phyloP scores from a whole-genome alignment of 306 rosid species.

The Boehmeria nivea region DNA sequence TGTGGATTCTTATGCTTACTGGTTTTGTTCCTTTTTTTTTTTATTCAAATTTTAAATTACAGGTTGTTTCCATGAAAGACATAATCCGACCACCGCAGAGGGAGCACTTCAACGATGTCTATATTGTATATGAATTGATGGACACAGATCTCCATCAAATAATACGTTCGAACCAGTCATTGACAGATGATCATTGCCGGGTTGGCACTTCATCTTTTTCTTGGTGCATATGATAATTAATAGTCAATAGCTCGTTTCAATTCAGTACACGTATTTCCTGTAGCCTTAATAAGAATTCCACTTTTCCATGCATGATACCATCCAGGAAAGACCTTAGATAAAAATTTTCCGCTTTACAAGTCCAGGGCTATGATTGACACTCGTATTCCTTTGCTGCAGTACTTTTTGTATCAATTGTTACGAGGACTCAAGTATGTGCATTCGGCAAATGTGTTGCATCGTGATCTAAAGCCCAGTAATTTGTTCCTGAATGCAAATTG shows the following conservation, averaged over 20 bases:
- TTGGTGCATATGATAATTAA: constrained; percentile 9
- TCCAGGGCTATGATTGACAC: constrained; percentile 14
- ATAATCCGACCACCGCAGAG: constrained; percentile 81
- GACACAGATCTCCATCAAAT: constrained; percentile 96
- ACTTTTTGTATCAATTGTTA: constrained; percentile 85
- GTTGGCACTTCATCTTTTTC: constrained; percentile 38
- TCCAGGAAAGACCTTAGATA: too few relatives aligned
- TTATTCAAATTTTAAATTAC: too few relatives aligned
- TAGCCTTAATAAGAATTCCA: background rate
- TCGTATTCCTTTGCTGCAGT: constrained; percentile 47
- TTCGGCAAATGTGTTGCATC: constrained; percentile 92
- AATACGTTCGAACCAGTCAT: constrained; percentile 72
- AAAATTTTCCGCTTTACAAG: constrained; percentile 18
- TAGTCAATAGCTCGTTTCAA: background rate
- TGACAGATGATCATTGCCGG: constrained; percentile 96
- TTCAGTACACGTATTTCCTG: background rate
- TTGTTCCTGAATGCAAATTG: constrained; percentile 86
- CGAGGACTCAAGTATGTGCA: constrained; percentile 93
- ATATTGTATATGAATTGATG: constrained; percentile 79
- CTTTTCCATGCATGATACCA: too few relatives aligned
- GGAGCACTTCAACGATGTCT: constrained; percentile 90
- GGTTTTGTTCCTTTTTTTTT: constrained; percentile 8
- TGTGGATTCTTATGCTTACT: constrained; percentile 19
- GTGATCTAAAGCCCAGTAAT: constrained; percentile 96
- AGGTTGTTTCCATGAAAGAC: constrained; percentile 79